These are phyloP conservation scores for Cyberlindnera mrakii DNA, from an alignment of 805 yeast species.

Conservation along the genomic window DNA sequence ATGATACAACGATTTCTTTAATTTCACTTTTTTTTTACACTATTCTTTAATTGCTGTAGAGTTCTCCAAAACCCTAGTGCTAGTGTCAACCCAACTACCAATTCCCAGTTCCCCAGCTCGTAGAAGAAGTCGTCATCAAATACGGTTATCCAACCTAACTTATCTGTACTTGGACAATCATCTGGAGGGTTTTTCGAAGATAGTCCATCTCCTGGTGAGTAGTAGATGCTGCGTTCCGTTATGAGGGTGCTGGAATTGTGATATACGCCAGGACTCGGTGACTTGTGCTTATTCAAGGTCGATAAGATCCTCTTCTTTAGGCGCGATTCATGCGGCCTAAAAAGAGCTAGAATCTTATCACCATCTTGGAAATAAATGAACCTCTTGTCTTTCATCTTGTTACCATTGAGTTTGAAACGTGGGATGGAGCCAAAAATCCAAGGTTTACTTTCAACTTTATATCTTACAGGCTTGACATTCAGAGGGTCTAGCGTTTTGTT, in stretches of 20 bases:
- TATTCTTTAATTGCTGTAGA: slow-evolving; percentile 18
- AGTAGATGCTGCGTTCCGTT: slow-evolving; percentile 7
- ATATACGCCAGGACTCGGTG: background rate
- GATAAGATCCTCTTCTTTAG: slow-evolving; percentile 28
- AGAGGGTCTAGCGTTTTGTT: slow-evolving; percentile 1
- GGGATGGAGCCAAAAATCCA: slow-evolving; percentile 45
- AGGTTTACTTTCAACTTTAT: slow-evolving; percentile 18
- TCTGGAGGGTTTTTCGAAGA: slow-evolving; percentile 42
- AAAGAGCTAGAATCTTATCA: slow-evolving; percentile 30
- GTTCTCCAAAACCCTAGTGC: slow-evolving; percentile 41
- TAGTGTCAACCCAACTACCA: slow-evolving; percentile 45
- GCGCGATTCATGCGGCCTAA: slow-evolving; percentile 29
- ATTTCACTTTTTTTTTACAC: background rate
- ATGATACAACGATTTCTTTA: background rate
- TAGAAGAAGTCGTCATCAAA: slow-evolving; percentile 38
- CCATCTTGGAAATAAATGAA: slow-evolving; percentile 27
- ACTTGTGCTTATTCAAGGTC: slow-evolving; percentile 22
- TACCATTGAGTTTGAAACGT: slow-evolving; percentile 24
- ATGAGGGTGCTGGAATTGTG: background rate
- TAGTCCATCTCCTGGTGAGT: slow-evolving; percentile 50
- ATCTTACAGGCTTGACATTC: slow-evolving; percentile 19
- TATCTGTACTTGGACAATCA: slow-evolving; percentile 54
- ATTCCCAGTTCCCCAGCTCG: slow-evolving; percentile 45
- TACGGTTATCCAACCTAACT: slow-evolving; percentile 61
- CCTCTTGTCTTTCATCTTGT: slow-evolving; percentile 22